Conservation (phyloP, 176 grass and related monocot species). For the Avena insularis region DNA sequence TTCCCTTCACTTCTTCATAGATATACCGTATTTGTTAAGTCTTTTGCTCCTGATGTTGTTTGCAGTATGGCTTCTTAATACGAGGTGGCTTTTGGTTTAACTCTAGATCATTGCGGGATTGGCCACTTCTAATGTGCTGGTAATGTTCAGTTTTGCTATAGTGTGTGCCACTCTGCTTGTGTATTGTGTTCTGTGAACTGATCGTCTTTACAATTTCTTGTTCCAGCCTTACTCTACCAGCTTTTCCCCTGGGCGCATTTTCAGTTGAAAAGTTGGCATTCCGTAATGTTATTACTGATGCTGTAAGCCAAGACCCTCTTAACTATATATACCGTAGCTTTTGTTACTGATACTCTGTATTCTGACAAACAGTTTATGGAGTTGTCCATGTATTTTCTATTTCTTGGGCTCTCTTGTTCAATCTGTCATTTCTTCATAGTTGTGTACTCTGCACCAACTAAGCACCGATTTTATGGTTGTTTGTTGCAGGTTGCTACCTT, state of each 20-base stretch:
- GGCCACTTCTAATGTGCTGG: conserved; percentile 98
- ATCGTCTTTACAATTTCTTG: neutral
- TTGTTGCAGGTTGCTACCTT: conserved; percentile 65
- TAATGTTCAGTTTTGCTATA: conserved; percentile 45
- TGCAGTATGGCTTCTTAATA: conserved; percentile 97
- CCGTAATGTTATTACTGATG: conserved; percentile 62
- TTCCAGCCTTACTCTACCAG: conserved; percentile 78
- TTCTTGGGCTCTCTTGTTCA: conserved; percentile 24
- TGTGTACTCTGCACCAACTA: neutral
- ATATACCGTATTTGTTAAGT: neutral
- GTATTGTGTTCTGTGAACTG: neutral
- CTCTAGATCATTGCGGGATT: conserved; percentile 77
- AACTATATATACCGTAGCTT: conserved; percentile 14
- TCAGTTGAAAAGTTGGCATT: conserved; percentile 82
- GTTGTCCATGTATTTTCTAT: conserved; percentile 4
- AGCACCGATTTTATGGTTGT: neutral
- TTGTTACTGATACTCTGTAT: conserved; percentile 5
- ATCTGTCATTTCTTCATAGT: neutral
- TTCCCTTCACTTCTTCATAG: neutral
- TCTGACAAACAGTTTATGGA: conserved; percentile 8
- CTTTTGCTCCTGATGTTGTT: conserved; percentile 31
- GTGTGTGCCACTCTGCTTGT: neutral
- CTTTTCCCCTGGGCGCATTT: conserved; percentile 77
- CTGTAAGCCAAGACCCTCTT: conserved; percentile 61
- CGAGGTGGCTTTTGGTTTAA: conserved; percentile 98